These are phyloP conservation scores for Pugionium dolabratum DNA, from an alignment of 345 rosid genomes.

Conservation along the genomic window DNA sequence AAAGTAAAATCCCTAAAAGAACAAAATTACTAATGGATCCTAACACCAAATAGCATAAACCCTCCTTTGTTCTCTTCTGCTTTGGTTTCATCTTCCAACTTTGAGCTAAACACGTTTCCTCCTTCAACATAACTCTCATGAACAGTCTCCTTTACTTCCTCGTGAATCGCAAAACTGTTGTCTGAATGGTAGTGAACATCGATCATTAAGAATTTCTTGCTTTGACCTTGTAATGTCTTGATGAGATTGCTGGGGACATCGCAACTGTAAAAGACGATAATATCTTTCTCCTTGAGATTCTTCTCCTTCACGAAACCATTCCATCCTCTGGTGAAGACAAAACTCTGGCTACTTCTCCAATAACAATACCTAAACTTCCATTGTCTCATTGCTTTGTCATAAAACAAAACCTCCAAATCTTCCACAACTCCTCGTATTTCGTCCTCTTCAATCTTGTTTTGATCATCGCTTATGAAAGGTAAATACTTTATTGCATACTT, in stretches of 20 bases:
- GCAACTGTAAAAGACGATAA: constrained; percentile 49
- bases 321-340: constrained; percentile 86
- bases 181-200: constrained; percentile 38
- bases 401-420: constrained; percentile 51
- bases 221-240: constrained; percentile 22
- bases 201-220: constrained; percentile 41
- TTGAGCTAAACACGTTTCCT: neutral
- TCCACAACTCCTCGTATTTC: neutral
- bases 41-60: constrained; percentile 58
- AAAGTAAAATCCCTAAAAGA: neutral
- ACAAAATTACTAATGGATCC: constrained; percentile 34
- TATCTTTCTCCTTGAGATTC: constrained; percentile 53
- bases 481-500: constrained; percentile 57
- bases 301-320: constrained; percentile 65
- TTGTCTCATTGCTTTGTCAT: constrained; percentile 53
- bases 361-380: constrained; percentile 86
- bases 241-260: constrained; percentile 12
- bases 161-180: neutral
- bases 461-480: constrained; percentile 38
- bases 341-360: constrained; percentile 84
- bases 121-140: neutral
- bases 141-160: constrained; percentile 9
- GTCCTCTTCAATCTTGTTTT: neutral
- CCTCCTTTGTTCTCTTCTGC: constrained; percentile 26
- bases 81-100: constrained; percentile 36